Conservation (phyloP, 139 green algal species). For the Tetradesmus obliquus region DNA sequence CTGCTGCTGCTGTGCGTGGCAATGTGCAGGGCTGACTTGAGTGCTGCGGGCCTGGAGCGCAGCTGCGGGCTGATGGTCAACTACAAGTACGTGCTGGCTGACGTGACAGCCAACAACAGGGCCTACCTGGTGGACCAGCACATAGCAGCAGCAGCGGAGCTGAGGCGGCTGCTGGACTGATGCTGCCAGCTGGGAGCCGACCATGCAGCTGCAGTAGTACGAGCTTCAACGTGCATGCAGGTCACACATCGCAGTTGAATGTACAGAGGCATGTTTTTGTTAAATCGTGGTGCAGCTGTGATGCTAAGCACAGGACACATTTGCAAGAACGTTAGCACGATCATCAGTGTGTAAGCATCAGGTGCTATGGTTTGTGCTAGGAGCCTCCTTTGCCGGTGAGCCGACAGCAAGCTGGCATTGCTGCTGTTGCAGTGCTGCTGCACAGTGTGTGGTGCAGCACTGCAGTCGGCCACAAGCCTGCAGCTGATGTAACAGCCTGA, state of each 20-base stretch:
- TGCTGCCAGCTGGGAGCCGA: background rate
- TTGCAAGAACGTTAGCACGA: too few species aligned
- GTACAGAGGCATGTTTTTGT: background rate
- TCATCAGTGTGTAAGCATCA: background rate
- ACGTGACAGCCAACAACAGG: constrained; percentile 53
- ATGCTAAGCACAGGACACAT: background rate
- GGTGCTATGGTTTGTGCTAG: too few species aligned
- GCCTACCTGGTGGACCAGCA: constrained; percentile 61
- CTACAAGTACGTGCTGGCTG: constrained; percentile 69
- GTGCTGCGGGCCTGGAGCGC: constrained; percentile 50
- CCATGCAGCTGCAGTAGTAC: too few species aligned
- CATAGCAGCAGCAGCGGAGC: constrained; percentile 35
- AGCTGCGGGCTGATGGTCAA: constrained; percentile 90
- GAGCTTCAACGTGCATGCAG: too few species aligned
- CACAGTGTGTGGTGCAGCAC: too few species aligned
- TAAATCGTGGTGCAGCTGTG: background rate
- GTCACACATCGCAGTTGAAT: background rate
- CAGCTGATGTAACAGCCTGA: too few species aligned
- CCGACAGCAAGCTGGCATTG: background rate
- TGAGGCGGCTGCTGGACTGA: constrained; percentile 20
- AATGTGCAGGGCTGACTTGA: constrained; percentile 62
- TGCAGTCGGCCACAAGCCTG: too few species aligned
- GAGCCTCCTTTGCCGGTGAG: too few species aligned
- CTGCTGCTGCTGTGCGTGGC: background rate
- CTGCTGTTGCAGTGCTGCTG: background rate